These are phyloP conservation scores for Colletotrichum chrysophilum DNA, from an alignment of 2,329 filamentous ascomycete genomes.

Conservation along the genomic window DNA sequence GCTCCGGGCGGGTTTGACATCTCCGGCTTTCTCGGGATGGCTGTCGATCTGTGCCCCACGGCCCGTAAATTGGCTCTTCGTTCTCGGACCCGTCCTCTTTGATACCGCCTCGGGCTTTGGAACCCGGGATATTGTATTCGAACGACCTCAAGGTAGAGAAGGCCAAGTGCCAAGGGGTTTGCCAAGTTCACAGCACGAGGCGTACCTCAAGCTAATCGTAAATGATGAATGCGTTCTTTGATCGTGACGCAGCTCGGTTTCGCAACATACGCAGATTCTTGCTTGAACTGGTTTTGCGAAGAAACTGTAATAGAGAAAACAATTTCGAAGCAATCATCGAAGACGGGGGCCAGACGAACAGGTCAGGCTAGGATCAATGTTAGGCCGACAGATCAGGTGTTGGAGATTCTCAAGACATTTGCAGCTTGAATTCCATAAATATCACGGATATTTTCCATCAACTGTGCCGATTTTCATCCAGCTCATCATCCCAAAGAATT, in stretches of 20 bases:
- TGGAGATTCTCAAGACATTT: not conserved
- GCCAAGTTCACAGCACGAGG: not conserved
- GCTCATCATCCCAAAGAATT: not conserved
- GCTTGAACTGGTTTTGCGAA: not conserved
- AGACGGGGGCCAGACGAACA: not conserved
- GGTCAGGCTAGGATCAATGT: not conserved
- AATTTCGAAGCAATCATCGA: not conserved
- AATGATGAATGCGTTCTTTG: not conserved
- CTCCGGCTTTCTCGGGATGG: not conserved
- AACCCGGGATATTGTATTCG: not conserved
- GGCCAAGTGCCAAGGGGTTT: not conserved
- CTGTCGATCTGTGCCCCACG: not conserved
- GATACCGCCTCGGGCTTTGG: not conserved
- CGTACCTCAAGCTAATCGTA: not conserved
- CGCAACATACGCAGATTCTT: not conserved
- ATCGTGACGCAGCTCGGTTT: not conserved
- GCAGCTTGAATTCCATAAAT: not conserved
- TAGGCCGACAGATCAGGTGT: not conserved
- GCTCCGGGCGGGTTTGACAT: not conserved
- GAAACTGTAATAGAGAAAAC: not conserved
- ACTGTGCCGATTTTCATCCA: not conserved
- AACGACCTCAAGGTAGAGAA: not conserved
- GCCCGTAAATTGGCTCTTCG: not conserved
- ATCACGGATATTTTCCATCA: not conserved
- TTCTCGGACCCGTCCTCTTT: not conserved